phyloP scores from a whole-genome alignment of 2,329 filamentous ascomycete species.

The Sporothrix curviconia region DNA sequence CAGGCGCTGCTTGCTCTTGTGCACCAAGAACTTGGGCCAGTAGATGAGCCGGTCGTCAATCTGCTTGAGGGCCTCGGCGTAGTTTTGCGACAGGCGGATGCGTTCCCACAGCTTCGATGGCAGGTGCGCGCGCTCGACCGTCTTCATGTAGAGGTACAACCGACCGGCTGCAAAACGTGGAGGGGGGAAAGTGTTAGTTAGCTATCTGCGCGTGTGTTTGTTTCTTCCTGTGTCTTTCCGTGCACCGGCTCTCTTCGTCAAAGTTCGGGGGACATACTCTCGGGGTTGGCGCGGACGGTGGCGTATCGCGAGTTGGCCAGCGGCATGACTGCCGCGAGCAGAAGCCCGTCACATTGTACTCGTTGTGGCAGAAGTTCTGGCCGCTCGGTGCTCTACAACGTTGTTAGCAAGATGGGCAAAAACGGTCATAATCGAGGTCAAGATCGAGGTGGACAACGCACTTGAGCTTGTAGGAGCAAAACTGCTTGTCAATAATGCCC shows the following conservation, averaged over 20 bases:
- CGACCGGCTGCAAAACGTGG: conserved; percentile 33
- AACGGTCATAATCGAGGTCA: background rate
- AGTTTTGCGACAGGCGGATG: conserved; percentile 84
- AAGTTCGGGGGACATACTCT: conserved; percentile 19
- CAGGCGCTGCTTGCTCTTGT: conserved; percentile 85
- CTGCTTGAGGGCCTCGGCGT: conserved; percentile 79
- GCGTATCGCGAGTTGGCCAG: conserved; percentile 90
- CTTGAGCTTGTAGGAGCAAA: conserved; percentile 93
- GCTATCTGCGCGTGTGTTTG: background rate
- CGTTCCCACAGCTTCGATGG: conserved; percentile 92
- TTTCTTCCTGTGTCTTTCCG: background rate
- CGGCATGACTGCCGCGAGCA: conserved; percentile 67
- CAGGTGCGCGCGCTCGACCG: conserved; percentile 78
- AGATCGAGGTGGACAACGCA: conserved; percentile 33
- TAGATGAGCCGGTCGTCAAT: conserved; percentile 83
- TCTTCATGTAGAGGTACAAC: conserved; percentile 96
- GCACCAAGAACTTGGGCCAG: conserved; percentile 87
- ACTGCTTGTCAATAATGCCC: conserved; percentile 93
- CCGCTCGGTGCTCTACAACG: conserved; percentile 55
- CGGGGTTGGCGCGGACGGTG: conserved; percentile 75
- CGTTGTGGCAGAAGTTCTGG: conserved; percentile 92
- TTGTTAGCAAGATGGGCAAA: conserved; percentile 8
- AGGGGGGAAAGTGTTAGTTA: background rate
- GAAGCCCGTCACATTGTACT: conserved; percentile 55
- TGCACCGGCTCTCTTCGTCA: background rate